A percentile compares a stretch with the other conserved stretches of the same genome.
Conservation (phyloP, 805 yeast species). For the Kurtzmaniella cleridarum region DNA sequence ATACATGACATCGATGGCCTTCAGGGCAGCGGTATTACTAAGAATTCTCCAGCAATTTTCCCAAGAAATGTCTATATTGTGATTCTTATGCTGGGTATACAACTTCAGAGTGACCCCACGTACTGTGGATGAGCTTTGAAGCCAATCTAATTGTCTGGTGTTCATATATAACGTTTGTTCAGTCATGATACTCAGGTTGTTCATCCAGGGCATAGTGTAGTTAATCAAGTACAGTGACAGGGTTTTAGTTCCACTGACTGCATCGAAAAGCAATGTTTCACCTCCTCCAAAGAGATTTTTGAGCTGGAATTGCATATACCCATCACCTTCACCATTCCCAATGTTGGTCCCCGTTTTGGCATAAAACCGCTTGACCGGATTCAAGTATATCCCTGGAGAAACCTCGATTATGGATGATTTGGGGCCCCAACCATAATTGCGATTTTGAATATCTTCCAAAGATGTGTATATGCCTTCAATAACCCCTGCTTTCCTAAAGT, state of each 20-base stretch:
- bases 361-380: slow-evolving; percentile 63
- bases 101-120: slow-evolving; percentile 40
- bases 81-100: slow-evolving; percentile 21
- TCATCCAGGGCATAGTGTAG: slow-evolving; percentile 41
- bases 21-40: slow-evolving; percentile 20
- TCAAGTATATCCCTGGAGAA: slow-evolving; percentile 31
- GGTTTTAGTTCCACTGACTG: slow-evolving; percentile 45
- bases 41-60: slow-evolving; percentile 40
- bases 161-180: slow-evolving; percentile 39
- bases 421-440: slow-evolving; percentile 20
- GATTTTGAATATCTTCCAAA: slow-evolving; percentile 18
- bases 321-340: slow-evolving; percentile 97
- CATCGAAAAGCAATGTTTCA: slow-evolving; percentile 47
- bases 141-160: slow-evolving; percentile 43
- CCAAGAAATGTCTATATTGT: slow-evolving; percentile 46
- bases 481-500: slow-evolving; percentile 38
- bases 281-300: slow-evolving; percentile 56
- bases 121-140: slow-evolving; percentile 40
- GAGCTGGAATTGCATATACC: slow-evolving; percentile 70
- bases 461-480: slow-evolving; percentile 37
- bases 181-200: slow-evolving; percentile 34
- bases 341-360: slow-evolving; percentile 94
- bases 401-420: slow-evolving; percentile 16
- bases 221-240: slow-evolving; percentile 45
- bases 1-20: slow-evolving; percentile 23